Base-by-base conservation (phyloP, 2,329 filamentous ascomycete species). In the Ophiosphaerella herpotricha region DNA sequence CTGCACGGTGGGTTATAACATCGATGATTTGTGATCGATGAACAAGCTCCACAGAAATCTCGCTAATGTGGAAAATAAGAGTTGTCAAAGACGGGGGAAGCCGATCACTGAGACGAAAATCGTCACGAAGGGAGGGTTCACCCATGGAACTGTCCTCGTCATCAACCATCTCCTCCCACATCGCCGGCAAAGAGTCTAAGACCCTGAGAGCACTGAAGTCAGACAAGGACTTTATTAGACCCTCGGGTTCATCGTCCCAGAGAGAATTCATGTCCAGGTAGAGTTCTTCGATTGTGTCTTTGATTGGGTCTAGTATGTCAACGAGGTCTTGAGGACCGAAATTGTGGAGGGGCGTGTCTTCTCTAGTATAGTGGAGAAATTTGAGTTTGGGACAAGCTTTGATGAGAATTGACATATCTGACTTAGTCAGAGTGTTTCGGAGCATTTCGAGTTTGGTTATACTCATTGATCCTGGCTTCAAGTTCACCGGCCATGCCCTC, bases 241-340 rank as follows among this genome's bases (percentile, higher is more conserved):
- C 34, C 5, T 2, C 8, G 16, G n/a, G 5, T 13, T 26, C 14
- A 5, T 48, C 40, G 11, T 12, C n/a, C 39, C 31, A 33, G 11
- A 26, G 7, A 4, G 14, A 7, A 7, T 24, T 31, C 12, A 51
- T 21, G 11, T 54, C 40, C 12, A 54, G n/a, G 6, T 24, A 43
- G 1, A 54, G 40, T 8, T 45, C 52, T 35, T 48, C 43, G 11
- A 54, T 18, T 2, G 32, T 54, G 18, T 48, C 32, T 39, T 45
- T 48, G 21, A 43, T 26, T 6, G 43, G 52, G 13, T 39, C 21
- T 6, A 54, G 23, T 13, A 48, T 16, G 7, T 45, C 36, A 12
- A 41, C 16, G 13, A 54, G 18, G 12, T 24, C 14, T 12, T 24
- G 29, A 12, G 36, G 39, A 29, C 39, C 40, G 14, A 31, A 37